Base-by-base conservation (phyloP, 2,329 filamentous ascomycete genomes). In the Phaeosphaeriaceae sp. region DNA sequence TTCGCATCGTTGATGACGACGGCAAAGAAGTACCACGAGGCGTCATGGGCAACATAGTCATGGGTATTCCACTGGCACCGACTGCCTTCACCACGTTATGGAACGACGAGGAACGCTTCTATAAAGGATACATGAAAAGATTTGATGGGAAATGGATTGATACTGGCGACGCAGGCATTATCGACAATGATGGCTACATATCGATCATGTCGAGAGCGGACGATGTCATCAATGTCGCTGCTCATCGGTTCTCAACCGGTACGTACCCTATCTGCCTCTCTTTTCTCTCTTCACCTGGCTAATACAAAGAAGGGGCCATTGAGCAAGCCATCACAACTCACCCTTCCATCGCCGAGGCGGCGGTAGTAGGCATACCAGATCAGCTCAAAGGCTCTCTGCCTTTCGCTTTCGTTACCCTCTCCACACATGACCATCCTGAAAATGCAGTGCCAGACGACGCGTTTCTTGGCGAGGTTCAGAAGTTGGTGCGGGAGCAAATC, bases 191-290 rank as follows among this genome's bases (percentile, higher is more conserved):
- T 42, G 86, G 86, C 4, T 88, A 88, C 65, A 81, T 88, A 31
- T 84, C 87, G 66, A 82, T 89, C 66, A 88, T 89, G 85, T 82
- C 83, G 3, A 77, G 87, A 53, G 84, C 84, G 31, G 93, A 97
- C 79, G 93, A 97, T 76, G 90, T 97, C 58, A 93, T 97, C 72
- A 97, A 97, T 72, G 93, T 97, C n/a, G 93, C 93, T 42, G 93
- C 93, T 5, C 93, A 97, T 80, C 87, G 93, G 15, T 89, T 97
- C 60, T 94, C 91, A 62, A 97, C 93, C 11, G 92, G 91, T 91
- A 82, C 68, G 83, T 42, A 20, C 15, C 40, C 25, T 11, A 76
- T 13, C 19, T 51, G 7, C 42, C 17, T 6, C 10, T 22, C 7
- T 5, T 4, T n/a, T 4, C 22, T 13, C n/a, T 13, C 25, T 42